Base-by-base conservation (phyloP, 805 yeast species). In the Nakazawaea pomicola region DNA sequence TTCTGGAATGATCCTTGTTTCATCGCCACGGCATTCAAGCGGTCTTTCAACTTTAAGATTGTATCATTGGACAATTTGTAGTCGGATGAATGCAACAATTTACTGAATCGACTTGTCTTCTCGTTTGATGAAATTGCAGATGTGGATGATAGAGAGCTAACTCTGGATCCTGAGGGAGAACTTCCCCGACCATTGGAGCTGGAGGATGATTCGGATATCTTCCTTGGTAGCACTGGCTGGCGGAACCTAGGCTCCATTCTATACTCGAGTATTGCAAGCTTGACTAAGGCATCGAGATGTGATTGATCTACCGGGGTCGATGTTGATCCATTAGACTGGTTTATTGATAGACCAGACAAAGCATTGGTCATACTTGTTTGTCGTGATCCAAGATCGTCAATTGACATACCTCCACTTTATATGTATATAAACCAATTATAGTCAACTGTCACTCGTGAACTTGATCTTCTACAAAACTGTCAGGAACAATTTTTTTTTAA, bases 161-260 rank as follows among this genome's bases (percentile, higher is more conserved):
- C n/a, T n/a, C n/a, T n/a, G n/a, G n/a, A n/a, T n/a, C n/a, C n/a
- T n/a, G n/a, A n/a, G n/a, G n/a, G n/a, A n/a, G n/a, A n/a, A n/a
- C n/a, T n/a, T n/a, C n/a, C n/a, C n/a, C n/a, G 25, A 10, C 7
- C 25, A 23, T 10, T 23, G 25, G 10, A 4, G 29, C 6, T 11
- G 33, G 24, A 16, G 30, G 25, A 29, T 19, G 36, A 19, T 18
- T 35, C 16, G 6, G 46, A 16, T 11, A 44, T 4, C 18, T 33
- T 17, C 24, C 29, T 16, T 12, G 23, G 11, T 6, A 36, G n/a
- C 7, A 38, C 35, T n/a, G 63, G 64, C 12, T 62, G 65, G 38
- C 70, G 58, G 60, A 80, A 82, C 28, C 87, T 58, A 2, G 85
- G 85, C 56, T 80, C 87, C 44, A 71, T 76, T 40, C 74, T 61